phyloP scores from a whole-genome alignment of 768 basidiomycete genomes.

The Tricholoma hemisulphureum region DNA sequence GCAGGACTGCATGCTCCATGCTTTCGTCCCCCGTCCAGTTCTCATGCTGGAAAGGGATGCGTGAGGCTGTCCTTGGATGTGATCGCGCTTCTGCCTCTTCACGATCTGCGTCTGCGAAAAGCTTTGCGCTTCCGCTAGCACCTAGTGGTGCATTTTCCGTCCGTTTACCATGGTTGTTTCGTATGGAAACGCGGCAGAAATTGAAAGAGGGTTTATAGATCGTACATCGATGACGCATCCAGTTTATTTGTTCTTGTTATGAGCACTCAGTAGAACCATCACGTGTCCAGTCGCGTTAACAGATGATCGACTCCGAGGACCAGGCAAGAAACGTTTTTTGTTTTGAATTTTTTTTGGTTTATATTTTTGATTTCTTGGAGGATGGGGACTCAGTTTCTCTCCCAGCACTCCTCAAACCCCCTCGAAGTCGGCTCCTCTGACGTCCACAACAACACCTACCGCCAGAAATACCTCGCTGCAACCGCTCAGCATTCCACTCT shows the following conservation, averaged over 20 bases:
- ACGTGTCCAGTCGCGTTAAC: background rate
- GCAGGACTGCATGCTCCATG: conserved; percentile 64
- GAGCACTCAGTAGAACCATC: background rate
- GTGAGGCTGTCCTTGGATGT: conserved; percentile 12
- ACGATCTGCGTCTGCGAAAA: conserved; percentile 60
- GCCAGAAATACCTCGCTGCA: conserved; percentile 36
- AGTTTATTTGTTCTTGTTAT: background rate
- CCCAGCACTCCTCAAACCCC: conserved; percentile 74
- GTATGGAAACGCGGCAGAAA: background rate
- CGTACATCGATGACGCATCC: background rate
- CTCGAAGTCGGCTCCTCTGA: conserved; percentile 68
- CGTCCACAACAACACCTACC: conserved; percentile 46
- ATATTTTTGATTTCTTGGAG: background rate
- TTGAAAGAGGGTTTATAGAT: no score
- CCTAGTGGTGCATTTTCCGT: background rate
- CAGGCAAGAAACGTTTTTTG: background rate
- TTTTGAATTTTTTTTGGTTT: background rate
- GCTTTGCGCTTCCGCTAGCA: conserved; percentile 50
- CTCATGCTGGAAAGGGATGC: conserved; percentile 39
- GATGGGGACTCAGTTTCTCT: conserved; percentile 47
- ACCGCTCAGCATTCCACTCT: conserved; percentile 24
- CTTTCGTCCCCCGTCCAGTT: conserved; percentile 83
- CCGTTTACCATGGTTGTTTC: background rate
- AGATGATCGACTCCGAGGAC: background rate
- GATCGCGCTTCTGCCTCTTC: conserved; percentile 45